A percentile compares a stretch with the other conserved stretches of the same genome.
Conservation (phyloP, 1,284 basidiomycete genomes). For the Moniliophthora roreri region DNA sequence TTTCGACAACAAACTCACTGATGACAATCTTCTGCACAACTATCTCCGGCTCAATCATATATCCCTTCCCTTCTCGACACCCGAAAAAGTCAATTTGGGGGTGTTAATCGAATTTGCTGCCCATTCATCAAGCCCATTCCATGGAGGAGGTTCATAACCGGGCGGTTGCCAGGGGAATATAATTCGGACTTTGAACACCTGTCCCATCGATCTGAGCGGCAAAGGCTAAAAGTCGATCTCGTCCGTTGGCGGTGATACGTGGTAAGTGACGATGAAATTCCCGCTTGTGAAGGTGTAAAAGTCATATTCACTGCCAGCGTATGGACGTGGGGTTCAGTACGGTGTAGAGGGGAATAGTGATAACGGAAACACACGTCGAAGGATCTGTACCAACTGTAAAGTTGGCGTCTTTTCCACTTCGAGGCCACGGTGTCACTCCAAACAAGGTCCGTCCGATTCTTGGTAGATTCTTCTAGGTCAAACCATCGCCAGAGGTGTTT, state of each 20-base stretch:
- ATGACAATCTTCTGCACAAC: no score
- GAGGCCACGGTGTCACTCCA: conserved; percentile 63
- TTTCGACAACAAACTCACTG: no score
- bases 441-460: conserved; percentile 59
- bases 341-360: neutral
- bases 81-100: conserved; percentile 38
- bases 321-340: neutral
- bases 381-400: conserved; percentile 64
- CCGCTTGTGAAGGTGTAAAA: conserved; percentile 55
- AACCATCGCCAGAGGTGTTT: conserved; percentile 51
- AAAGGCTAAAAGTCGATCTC: conserved; percentile 53
- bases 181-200: conserved; percentile 43
- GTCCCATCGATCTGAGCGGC: conserved; percentile 55
- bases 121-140: conserved; percentile 51
- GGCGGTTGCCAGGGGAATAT: conserved; percentile 49
- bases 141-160: conserved; percentile 49
- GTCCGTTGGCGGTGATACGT: conserved; percentile 57
- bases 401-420: conserved; percentile 44
- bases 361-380: conserved; percentile 41
- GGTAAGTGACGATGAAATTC: conserved; percentile 48
- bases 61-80: conserved; percentile 36
- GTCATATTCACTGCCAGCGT: conserved; percentile 57
- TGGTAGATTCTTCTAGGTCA: conserved; percentile 59
- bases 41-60: no score
- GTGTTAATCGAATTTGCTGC: conserved; percentile 51